Conservation (phyloP, 257 asterid species). For the Anisodus acutangulus region DNA sequence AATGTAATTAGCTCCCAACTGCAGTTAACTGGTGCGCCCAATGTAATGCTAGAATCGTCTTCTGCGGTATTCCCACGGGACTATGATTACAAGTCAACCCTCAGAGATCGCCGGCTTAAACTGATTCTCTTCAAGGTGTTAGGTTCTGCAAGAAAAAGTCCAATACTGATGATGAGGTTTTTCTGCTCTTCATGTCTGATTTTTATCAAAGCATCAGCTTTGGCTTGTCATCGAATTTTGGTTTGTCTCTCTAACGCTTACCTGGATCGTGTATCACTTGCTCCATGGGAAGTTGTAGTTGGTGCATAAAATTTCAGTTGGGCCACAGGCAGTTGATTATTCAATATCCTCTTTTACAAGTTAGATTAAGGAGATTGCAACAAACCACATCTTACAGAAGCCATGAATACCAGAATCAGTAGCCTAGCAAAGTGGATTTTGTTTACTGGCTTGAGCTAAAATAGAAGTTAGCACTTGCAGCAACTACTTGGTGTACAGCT, state of each 20-base stretch:
- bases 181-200: constrained; percentile 62
- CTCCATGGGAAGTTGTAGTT: constrained; percentile 49
- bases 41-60: constrained; percentile 42
- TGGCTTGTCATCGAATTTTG: constrained; percentile 64
- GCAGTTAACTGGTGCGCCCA: constrained; percentile 31
- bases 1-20: constrained; percentile 41
- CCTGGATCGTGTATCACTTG: constrained; percentile 47
- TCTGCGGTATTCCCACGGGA: constrained; percentile 23
- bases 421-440: not conserved
- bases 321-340: not conserved
- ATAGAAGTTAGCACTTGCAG: not conserved
- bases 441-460: not conserved
- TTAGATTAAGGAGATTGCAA: not conserved
- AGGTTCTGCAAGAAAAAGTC: constrained; percentile 68
- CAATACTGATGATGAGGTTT: constrained; percentile 59
- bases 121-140: constrained; percentile 66
- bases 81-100: constrained; percentile 47
- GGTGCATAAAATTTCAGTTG: constrained; percentile 38
- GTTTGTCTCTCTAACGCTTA: constrained; percentile 52
- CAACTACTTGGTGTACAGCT: not conserved
- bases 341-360: constrained; percentile 16
- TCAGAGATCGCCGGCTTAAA: constrained; percentile 82
- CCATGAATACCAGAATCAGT: constrained; percentile 3
- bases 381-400: not conserved
- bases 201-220: constrained; percentile 59